These are phyloP conservation scores for Cordyceps farinosa DNA, from an alignment of 2,329 filamentous ascomycete genomes.

Conservation along the genomic window DNA sequence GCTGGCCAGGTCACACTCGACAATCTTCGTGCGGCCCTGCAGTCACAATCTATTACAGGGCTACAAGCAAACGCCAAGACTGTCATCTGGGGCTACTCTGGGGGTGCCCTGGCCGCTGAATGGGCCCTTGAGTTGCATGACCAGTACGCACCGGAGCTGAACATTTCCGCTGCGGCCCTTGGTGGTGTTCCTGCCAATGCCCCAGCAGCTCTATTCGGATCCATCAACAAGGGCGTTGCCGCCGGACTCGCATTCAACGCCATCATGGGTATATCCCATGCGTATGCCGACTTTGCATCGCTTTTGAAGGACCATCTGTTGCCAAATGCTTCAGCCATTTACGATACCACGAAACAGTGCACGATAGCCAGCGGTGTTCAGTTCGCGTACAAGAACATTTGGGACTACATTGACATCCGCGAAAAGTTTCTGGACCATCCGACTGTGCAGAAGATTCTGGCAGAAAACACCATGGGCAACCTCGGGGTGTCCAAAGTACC, in stretches of 20 bases:
- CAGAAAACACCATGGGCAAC: background rate
- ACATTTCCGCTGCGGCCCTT: background rate
- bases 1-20: background rate
- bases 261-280: background rate
- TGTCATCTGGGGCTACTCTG: slow-evolving; percentile 3
- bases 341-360: background rate
- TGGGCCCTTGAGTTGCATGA: background rate
- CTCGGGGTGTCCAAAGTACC: background rate
- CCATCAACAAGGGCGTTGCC: background rate
- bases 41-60: background rate
- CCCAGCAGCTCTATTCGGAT: background rate
- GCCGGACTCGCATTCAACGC: background rate
- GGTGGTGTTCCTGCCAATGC: background rate
- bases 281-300: background rate
- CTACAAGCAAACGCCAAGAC: background rate
- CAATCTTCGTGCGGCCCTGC: background rate
- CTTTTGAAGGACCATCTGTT: background rate
- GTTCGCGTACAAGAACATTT: background rate
- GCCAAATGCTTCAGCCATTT: background rate
- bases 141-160: background rate
- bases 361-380: background rate
- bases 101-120: background rate
- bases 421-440: background rate
- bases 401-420: background rate
- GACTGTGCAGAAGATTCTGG: background rate